Base-by-base conservation (phyloP, 2,329 filamentous ascomycete genomes). In the Aspergillus pseudoviridinutans region DNA sequence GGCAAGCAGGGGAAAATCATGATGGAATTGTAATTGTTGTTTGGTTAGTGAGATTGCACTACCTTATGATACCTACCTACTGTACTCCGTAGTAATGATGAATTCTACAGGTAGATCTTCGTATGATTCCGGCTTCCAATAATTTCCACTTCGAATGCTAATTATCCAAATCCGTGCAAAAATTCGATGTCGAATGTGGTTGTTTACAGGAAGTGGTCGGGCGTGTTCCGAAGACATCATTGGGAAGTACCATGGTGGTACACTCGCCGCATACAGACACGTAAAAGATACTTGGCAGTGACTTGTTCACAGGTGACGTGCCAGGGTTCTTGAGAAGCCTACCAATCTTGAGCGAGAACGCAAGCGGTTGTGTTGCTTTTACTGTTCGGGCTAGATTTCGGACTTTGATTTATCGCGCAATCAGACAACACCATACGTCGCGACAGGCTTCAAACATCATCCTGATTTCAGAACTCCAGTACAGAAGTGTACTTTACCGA, bases 161-260 rank as follows among this genome's bases (percentile, higher is more conserved):
- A 7, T 17, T 7, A 38, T 17, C 32, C 32, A 38, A 38, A n/a
- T 38, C 14, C 32, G 32, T 38, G 32, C 32, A 3, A 38, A 7
- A 38, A 17, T 41, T 38, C 27, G 49, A 35, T 56, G 50, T 53
- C 24, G 52, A 20, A 27, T 41, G 57, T 62, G 61, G 56, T 46
- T 46, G 22, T 47, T 20, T 17, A 22, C 22, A 53, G 53, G 49
- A 44, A 51, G 49, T 38, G 42, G 51, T 59, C 59, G 62, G 62
- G 56, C 64, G 58, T 66, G 63, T 61, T 55, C 63, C 63, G 59
- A 66, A 63, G 53, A 58, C 60, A 60, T 25, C 32, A n/a, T 41
- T 38, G 32, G 44, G 27, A 54, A 22, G 58, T 62, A 65, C 57
- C 58, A 56, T 27, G 38, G 50, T 55, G 38, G 63, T 60, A 58